Conservation (phyloP, 148 eudicot species). For the Spergularia marina region DNA sequence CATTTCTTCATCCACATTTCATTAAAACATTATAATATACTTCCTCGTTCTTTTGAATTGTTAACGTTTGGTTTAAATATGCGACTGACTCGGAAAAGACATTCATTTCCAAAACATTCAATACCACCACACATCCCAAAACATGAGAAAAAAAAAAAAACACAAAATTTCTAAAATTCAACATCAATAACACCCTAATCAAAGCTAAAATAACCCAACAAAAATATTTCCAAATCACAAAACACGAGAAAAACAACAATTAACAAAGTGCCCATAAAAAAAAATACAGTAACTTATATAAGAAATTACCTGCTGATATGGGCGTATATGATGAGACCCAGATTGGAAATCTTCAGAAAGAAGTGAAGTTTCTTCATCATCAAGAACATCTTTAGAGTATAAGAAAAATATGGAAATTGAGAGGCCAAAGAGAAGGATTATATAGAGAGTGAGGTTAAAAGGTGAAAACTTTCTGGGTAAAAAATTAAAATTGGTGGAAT, state of each 20-base stretch:
- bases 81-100: no score
- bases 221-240: not conserved
- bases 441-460: constrained; percentile 31
- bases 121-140: not conserved
- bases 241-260: not conserved
- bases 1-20: not conserved
- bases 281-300: no score
- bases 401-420: constrained; percentile 37
- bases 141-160: not conserved
- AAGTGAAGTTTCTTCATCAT: constrained; percentile 32
- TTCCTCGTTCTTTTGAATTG: no score
- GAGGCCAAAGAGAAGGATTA: constrained; percentile 32
- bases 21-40: not conserved
- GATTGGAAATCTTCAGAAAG: constrained; percentile 20
- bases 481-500: constrained; percentile 15
- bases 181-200: not conserved
- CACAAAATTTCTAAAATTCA: not conserved
- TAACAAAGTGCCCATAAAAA: not conserved
- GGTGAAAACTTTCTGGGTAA: constrained; percentile 33
- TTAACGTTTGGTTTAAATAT: no score
- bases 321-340: constrained; percentile 20
- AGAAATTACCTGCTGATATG: constrained; percentile 26
- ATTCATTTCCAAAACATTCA: not conserved
- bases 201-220: not conserved
- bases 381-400: constrained; percentile 34